phyloP scores from a whole-genome alignment of 148 eudicot genomes.

The Dysphania ambrosioides region DNA sequence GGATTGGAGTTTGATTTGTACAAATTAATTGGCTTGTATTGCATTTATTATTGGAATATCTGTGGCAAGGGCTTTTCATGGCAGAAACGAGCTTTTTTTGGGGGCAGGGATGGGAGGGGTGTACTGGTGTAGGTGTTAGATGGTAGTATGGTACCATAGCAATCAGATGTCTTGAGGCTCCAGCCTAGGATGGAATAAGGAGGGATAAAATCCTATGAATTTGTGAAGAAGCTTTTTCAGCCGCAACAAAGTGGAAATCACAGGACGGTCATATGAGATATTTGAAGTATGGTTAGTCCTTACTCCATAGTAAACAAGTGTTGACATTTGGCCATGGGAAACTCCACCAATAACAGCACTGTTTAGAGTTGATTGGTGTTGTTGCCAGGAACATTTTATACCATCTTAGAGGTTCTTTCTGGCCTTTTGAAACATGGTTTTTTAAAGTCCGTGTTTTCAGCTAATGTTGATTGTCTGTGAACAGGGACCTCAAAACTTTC shows the following conservation, averaged over 20 bases:
- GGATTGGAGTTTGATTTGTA: not conserved
- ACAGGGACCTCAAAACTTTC: slow-evolving; percentile 61
- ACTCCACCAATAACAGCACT: not conserved
- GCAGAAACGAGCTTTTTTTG: not conserved
- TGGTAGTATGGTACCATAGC: not conserved
- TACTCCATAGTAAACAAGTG: not conserved
- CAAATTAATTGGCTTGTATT: slow-evolving; percentile 1
- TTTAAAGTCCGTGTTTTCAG: slow-evolving; percentile 9
- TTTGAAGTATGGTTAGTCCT: not conserved
- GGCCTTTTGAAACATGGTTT: not conserved
- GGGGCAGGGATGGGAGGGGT: not conserved
- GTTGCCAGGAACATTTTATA: not conserved
- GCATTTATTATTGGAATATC: not conserved
- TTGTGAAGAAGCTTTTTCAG: not conserved
- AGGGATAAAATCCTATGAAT: not conserved
- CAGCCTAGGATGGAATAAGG: not conserved
- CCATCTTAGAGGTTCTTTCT: not conserved
- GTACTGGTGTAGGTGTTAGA: no score
- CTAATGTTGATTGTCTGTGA: slow-evolving; percentile 25
- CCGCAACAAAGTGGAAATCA: not conserved
- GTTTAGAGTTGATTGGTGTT: not conserved
- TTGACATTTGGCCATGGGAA: not conserved
- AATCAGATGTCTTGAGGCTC: not conserved
- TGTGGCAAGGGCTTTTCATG: not conserved
- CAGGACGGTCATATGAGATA: not conserved